Base-by-base conservation (phyloP, 2,329 filamentous ascomycete species). In the Penicillium sp. region DNA sequence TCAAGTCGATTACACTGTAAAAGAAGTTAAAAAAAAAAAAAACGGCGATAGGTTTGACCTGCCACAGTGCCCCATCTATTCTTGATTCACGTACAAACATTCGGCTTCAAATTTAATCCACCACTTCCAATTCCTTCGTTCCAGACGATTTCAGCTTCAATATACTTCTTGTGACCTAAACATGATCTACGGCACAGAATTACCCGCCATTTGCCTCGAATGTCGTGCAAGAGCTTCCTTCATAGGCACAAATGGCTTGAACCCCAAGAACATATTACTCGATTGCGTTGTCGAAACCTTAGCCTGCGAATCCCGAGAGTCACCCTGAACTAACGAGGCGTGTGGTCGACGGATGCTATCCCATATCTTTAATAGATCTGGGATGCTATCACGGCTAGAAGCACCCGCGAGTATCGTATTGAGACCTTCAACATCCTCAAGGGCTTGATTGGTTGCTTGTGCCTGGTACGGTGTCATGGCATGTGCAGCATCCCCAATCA, bases 391-490 rank as follows among this genome's bases (percentile, higher is more conserved):
- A 27, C 22, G 24, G 24, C n/a, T 31, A 19, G 24, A 27, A 31
- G n/a, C 44, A 47, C 19, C 13, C n/a, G 14, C 44, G 45, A 77
- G 60, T 0, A 70, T 57, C 2, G 68, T 65, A 4, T 68, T 73
- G 0, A 77, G 60, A 13, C 70, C 72, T 3, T 69, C 61, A 1
- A 65, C 75, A 51, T 77, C 74, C 60, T 77, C 75, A 33, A 77
- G 66, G 0, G 68, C 69, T 48, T 75, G 74, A 0, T 70, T 70
- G 10, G 66, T 75, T 0, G 71, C 74, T 59, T 77, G 77, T 11
- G 71, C 76, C 53, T 77, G 76, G 52, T 77, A 63, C 24, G 64
- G 64, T 16, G 64, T 55, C 22, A 54, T 64, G 3, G 62, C 61
- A 37, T 64, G 64, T 4, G 64, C 64, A 5, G 64, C 63, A 58